Conservation (phyloP, 345 rosid genomes). For the Citrus cavaleriei region DNA sequence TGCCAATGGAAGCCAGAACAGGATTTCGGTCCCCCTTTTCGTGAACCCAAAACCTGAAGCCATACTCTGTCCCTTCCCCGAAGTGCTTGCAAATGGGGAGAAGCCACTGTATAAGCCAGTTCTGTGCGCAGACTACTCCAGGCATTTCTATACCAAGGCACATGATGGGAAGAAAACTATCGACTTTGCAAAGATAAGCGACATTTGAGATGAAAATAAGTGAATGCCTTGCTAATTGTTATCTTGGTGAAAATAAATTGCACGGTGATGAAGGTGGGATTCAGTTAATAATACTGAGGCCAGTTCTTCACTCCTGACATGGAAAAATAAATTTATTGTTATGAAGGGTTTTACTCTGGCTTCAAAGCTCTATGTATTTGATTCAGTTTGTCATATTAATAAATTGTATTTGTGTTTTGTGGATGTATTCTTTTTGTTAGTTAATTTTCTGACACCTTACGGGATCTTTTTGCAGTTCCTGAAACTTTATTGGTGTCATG, state of each 20-base stretch:
- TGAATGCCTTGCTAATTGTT: too few relatives aligned
- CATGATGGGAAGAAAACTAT: slow-evolving; percentile 25
- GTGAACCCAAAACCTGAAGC: slow-evolving; percentile 15
- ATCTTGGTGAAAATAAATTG: background rate
- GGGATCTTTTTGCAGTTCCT: too few relatives aligned
- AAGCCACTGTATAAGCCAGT: slow-evolving; percentile 20
- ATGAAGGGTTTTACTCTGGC: too few relatives aligned
- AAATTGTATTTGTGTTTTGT: too few relatives aligned
- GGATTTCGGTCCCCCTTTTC: slow-evolving; percentile 26
- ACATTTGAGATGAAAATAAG: background rate
- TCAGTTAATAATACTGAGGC: too few relatives aligned
- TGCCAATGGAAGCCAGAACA: slow-evolving; percentile 10
- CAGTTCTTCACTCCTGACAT: too few relatives aligned
- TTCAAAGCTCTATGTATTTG: too few relatives aligned
- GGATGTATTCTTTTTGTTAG: too few relatives aligned
- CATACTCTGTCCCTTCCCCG: slow-evolving; percentile 16
- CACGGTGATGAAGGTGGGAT: background rate
- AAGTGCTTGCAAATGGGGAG: slow-evolving; percentile 12
- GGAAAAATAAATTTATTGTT: too few relatives aligned
- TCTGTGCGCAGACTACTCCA: slow-evolving; percentile 26
- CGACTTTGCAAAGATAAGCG: slow-evolving; percentile 18
- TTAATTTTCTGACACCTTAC: too few relatives aligned
- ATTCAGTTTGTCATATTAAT: too few relatives aligned
- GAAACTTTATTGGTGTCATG: too few relatives aligned
- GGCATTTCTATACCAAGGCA: slow-evolving; percentile 30